phyloP scores from a whole-genome alignment of 208 protist species.

The Wallacemonas sp. region DNA sequence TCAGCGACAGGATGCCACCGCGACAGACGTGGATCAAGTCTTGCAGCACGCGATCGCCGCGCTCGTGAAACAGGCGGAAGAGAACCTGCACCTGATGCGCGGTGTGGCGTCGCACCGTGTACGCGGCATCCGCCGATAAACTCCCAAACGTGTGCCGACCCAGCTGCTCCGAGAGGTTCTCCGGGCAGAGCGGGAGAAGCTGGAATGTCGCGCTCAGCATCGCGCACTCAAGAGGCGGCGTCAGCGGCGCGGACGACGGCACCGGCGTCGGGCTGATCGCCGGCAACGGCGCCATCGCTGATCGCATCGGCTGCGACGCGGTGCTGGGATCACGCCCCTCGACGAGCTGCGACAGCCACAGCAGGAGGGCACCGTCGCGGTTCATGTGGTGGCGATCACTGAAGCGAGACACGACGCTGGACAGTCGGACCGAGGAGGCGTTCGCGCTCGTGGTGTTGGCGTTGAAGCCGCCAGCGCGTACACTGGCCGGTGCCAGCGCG shows the following conservation, averaged over 20 bases:
- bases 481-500: not conserved
- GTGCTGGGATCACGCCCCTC: not conserved
- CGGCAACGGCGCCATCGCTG: conserved; percentile 26
- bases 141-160: conserved; percentile 71
- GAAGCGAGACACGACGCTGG: not conserved
- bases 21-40: conserved; percentile 56
- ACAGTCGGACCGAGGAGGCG: too few relatives aligned
- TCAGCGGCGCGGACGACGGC: conserved; percentile 22
- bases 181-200: conserved; percentile 43
- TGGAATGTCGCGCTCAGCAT: conserved; percentile 34
- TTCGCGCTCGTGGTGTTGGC: too few relatives aligned
- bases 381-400: not conserved
- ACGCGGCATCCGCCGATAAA: conserved; percentile 37
- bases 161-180: conserved; percentile 47
- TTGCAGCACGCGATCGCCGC: conserved; percentile 44
- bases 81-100: conserved; percentile 52
- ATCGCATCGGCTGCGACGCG: not conserved
- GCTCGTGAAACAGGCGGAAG: conserved; percentile 47
- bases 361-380: not conserved
- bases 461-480: too few relatives aligned
- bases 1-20: conserved; percentile 51
- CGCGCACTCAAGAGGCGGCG: conserved; percentile 29
- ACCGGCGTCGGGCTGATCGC: conserved; percentile 25
- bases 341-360: conserved; percentile 9
- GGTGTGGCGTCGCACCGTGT: conserved; percentile 52